Base-by-base conservation (phyloP, 208 protist species). In the Crithidia brevicula region DNA sequence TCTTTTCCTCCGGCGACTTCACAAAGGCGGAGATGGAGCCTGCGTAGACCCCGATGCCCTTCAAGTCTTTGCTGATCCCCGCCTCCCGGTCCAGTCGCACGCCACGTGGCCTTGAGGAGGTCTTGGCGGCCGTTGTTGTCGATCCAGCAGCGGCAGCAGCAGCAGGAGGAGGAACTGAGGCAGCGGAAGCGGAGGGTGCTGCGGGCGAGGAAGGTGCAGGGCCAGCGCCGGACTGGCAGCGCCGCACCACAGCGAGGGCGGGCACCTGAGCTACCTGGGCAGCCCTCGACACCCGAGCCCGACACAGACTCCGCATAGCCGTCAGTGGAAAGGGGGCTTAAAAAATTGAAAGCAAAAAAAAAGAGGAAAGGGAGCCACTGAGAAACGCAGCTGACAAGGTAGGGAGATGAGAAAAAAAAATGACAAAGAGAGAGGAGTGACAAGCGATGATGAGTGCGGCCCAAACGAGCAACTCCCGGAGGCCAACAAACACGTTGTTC, bases 1-100 rank as follows among this genome's bases (percentile, higher is more conserved):
- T 54, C 36, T 82, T 82, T 43, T 88, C 77, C 22, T 61, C 64
- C 7, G 76, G 72, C 11, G 82, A 73, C 59, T 91, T 92, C 73
- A 93, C 64, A 34, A 95, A 95, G 28, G 80, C 90, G 9, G 85
- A 84, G 58, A 95, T 79, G n/a, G 90, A 91, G n/a, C 90, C 90
- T 28, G 75, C 86, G 66, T 95, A 95, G 15, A 82, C 68, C 20
- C 72, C 78, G 45, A 95, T 87, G 25, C 90, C 90, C 22, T 74
- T 56, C 1, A 95, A 75, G 23, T 72, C 85, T 0, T 8, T 42
- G 64, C 89, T 95, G 52, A 95, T 62, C 34, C 86, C 87, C 6
- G 82, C 86, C 40, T 92, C 82, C 15, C 51, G 31, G 22, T 77
- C 61, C 18, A 87, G 45, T 6, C 71, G 76, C 20, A 85, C 10